Conservation (phyloP, 192 early-diverging fungal genomes). For the Backusella mclennaniae region DNA sequence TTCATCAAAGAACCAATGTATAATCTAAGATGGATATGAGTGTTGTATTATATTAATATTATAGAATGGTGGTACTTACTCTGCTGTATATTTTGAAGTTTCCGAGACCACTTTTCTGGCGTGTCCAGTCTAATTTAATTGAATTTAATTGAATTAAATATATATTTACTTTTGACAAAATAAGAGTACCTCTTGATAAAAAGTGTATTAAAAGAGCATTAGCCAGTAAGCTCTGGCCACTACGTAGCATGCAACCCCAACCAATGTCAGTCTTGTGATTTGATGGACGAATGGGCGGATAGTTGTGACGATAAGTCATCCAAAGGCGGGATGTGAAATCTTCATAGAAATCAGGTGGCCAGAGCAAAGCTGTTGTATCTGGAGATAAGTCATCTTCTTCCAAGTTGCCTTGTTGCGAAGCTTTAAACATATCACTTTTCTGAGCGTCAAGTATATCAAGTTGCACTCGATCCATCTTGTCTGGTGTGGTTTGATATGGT, state of each 20-base stretch:
- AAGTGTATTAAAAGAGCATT: conserved; percentile 76
- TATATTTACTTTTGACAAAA: conserved; percentile 19
- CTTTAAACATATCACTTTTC: conserved; percentile 19
- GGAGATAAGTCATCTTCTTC: background rate
- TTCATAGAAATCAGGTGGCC: conserved; percentile 57
- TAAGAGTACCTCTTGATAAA: conserved; percentile 70
- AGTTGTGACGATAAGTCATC: conserved; percentile 92
- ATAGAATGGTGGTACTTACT: conserved; percentile 19
- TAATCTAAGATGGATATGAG: conserved; percentile 17
- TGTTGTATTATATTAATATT: background rate
- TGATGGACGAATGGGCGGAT: conserved; percentile 77
- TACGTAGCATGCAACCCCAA: conserved; percentile 97
- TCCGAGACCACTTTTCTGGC: conserved; percentile 28
- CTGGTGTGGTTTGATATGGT: conserved; percentile 26
- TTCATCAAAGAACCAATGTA: conserved; percentile 79
- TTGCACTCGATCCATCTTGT: conserved; percentile 14
- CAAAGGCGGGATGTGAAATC: conserved; percentile 86
- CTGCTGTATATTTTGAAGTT: conserved; percentile 44
- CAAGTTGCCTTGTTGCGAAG: background rate
- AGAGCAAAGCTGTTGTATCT: conserved; percentile 22
- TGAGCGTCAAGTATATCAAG: conserved; percentile 30
- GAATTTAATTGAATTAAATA: background rate
- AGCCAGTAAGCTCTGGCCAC: conserved; percentile 90
- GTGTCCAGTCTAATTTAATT: conserved; percentile 43
- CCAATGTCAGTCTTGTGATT: conserved; percentile 83